These are phyloP conservation scores for Ceratocystis lukuohia DNA, from an alignment of 2,329 filamentous ascomycete genomes.

Conservation along the genomic window DNA sequence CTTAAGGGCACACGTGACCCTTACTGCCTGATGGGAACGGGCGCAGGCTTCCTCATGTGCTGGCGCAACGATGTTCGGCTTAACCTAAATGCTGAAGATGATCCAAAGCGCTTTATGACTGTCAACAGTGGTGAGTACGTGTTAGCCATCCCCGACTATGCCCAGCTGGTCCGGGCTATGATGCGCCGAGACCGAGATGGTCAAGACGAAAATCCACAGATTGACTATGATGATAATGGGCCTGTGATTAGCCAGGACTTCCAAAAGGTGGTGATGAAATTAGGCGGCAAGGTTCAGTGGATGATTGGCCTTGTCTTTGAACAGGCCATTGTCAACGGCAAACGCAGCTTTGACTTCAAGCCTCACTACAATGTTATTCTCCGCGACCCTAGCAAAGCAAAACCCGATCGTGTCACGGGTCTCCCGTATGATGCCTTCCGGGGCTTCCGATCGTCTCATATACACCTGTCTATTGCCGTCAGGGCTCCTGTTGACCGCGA, in stretches of 20 bases:
- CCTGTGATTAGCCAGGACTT: conserved; percentile 47
- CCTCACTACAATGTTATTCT: conserved; percentile 87
- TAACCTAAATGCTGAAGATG: conserved; percentile 70
- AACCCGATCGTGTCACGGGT: conserved; percentile 36
- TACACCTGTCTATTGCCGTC: conserved; percentile 87
- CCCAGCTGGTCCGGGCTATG: conserved; percentile 65
- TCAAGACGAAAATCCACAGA: conserved; percentile 33
- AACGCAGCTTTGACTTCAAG: conserved; percentile 73
- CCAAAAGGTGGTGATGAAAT: conserved; percentile 97
- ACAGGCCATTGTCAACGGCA: conserved; percentile 56
- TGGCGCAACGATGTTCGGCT: conserved; percentile 91
- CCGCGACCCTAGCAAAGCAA: conserved; percentile 64
- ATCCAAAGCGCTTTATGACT: conserved; percentile 87
- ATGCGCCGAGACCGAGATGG: conserved; percentile 33
- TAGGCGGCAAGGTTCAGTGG: conserved; percentile 93
- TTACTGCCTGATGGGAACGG: conserved; percentile 82
- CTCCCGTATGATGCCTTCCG: conserved; percentile 77
- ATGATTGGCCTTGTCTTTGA: conserved; percentile 86
- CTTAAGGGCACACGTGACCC: conserved; percentile 88
- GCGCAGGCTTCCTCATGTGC: conserved; percentile 94
- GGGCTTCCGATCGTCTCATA: conserved; percentile 93
- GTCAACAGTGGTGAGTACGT: conserved; percentile 94
- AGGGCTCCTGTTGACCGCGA: conserved; percentile 76
- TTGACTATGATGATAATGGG: background rate
- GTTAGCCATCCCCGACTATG: conserved; percentile 86